Evolutionary conservation across 179 eudicot species (phyloP).

Genomic region (Silene coronaria): DNA sequence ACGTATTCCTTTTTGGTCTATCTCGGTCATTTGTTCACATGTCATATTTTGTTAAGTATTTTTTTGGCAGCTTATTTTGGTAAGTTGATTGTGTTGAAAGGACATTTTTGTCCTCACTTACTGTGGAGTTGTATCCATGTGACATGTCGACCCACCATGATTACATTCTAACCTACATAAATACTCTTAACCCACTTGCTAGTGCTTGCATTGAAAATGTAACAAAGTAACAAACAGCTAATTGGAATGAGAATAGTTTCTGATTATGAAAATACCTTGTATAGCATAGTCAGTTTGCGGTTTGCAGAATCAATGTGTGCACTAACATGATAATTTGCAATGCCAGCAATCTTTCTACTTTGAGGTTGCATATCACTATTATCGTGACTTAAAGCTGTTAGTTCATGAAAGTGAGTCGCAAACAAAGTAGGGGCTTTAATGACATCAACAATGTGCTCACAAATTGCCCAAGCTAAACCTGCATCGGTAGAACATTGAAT

Average conservation of each 20-base stretch:
- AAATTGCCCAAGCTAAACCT: slow-evolving; percentile 99
- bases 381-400: slow-evolving; percentile 79
- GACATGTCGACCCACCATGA: no score
- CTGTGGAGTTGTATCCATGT: no score
- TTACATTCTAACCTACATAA: no score
- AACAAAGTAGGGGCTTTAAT: slow-evolving; percentile 92
- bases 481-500: slow-evolving; percentile 21
- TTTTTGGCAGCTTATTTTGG: no score
- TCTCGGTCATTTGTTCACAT: no score
- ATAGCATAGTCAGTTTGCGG: slow-evolving; percentile 93
- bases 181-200: no score
- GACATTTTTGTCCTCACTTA: no score
- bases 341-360: slow-evolving; percentile 46
- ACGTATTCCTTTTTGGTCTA: no score
- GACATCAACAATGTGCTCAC: slow-evolving; percentile 88
- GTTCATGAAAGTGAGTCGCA: slow-evolving; percentile 98
- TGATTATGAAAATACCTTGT: slow-evolving; percentile 50
- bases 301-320: slow-evolving; percentile 91
- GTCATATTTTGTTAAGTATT: no score
- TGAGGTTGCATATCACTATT: slow-evolving; percentile 37
- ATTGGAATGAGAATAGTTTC: not conserved
- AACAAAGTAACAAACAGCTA: not conserved
- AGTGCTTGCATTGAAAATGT: not conserved
- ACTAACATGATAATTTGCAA: slow-evolving; percentile 88
- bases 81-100: no score